Percentiles rank a stretch among this genome's conserved stretches.
phyloP scores from a whole-genome alignment of 2,329 filamentous ascomycete genomes.

The Alternaria burnsii region DNA sequence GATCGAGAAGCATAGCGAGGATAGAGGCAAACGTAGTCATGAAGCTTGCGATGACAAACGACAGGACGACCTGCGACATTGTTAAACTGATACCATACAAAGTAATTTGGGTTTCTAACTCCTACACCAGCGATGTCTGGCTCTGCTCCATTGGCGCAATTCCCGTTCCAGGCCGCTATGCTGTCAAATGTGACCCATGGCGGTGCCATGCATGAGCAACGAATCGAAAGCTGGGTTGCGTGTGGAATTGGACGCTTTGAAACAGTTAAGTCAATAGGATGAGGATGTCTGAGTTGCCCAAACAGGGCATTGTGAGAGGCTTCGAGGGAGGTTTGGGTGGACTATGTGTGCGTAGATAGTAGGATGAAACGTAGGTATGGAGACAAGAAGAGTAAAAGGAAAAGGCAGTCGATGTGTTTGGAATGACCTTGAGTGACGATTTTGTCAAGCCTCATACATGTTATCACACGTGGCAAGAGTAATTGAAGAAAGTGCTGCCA shows the following conservation, averaged over 20 bases:
- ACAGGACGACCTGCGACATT: slow-evolving; percentile 38
- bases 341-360: background rate
- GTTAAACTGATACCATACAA: background rate
- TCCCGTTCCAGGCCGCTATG: slow-evolving; percentile 26
- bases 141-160: slow-evolving; percentile 36
- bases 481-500: background rate
- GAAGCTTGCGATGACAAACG: slow-evolving; percentile 41
- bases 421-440: background rate
- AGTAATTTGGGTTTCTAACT: slow-evolving; percentile 13
- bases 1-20: slow-evolving; percentile 46
- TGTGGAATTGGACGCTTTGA: background rate
- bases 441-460: background rate
- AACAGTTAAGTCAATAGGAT: background rate
- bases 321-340: background rate
- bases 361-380: background rate
- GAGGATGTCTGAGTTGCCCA: background rate
- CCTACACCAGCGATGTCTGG: slow-evolving; percentile 44
- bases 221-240: background rate
- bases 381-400: background rate
- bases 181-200: slow-evolving; percentile 43
- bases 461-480: background rate
- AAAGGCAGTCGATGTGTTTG: background rate
- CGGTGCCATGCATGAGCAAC: slow-evolving; percentile 30
- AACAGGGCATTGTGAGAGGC: background rate
- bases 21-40: slow-evolving; percentile 43